Evolutionary conservation across 768 basidiomycete genomes (phyloP), one percentile per base, ranked within the genome.

Genomic region (Mycena vitilis): DNA sequence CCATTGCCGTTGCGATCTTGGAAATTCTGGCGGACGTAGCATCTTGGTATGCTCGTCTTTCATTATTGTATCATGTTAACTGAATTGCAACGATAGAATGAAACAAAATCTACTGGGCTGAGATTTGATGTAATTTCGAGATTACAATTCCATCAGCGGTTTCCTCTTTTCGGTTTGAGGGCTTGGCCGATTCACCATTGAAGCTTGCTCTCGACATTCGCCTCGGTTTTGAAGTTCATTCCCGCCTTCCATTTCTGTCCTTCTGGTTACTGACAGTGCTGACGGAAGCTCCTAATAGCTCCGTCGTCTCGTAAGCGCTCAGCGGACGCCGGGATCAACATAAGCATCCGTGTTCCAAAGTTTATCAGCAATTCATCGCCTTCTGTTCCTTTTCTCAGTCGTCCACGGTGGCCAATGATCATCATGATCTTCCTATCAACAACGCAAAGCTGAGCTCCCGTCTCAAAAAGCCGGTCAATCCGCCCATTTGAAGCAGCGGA

Each of bases 21-120:
- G 71, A 68, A 53, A 49, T 69, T 68, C 60, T 72, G 67, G 71
- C 49, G 60, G 47, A 54, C 54, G 47, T 65, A 65, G 64, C 48
- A 47, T 37, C 51, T 58, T 66, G 51, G 65, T 55, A 47, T 30
- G 68, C 44, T 40, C 18, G 23, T 38, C 25, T 1, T 48, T 11
- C 23, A 10, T 48, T 40, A 49, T 49, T 11, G 40, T 58, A 42
- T 49, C 52, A 37, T 20, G 8, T 34, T 6, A 3, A 61, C 59
- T 69, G n/a, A 69, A 49, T 57, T 22, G 30, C 45, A 52, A 44
- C 25, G 37, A 60, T 47, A 55, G 38, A 22, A 47, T 56, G 37
- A 55, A 36, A 56, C 30, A 56, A 56, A 10, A 15, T 61, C 20
- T 51, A 18, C 15, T 64, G 4, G 30, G 22, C 36, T 53, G 30